Evolutionary conservation across 768 basidiomycete species (phyloP).

Genomic region (Lentinula edodes): DNA sequence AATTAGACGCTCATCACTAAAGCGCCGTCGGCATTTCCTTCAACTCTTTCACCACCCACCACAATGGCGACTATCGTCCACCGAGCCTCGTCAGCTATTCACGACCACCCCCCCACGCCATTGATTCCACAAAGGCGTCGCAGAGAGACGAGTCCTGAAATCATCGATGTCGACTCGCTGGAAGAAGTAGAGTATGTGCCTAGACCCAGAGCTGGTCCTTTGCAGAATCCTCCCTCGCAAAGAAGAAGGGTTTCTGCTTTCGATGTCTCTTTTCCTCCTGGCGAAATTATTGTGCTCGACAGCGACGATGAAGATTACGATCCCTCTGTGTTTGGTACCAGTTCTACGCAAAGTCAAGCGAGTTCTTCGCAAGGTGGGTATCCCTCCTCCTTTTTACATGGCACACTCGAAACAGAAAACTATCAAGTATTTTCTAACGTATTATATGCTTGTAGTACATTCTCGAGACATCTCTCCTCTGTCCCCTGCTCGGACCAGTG

Average conservation of each 20-base stretch:
- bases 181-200: conserved; percentile 2
- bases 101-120: not conserved
- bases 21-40: not conserved
- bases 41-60: not conserved
- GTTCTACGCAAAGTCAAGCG: not conserved
- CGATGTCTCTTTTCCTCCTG: not conserved
- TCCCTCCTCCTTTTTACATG: not conserved
- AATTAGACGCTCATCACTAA: not conserved
- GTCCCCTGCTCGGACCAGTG: not conserved
- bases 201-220: not conserved
- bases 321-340: not conserved
- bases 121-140: conserved; percentile 1
- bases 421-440: not conserved
- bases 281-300: not conserved
- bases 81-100: conserved; percentile 2
- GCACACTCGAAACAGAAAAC: not conserved
- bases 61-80: not conserved
- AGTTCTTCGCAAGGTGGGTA: not conserved
- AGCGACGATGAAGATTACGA: conserved; percentile 6
- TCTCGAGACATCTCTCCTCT: not conserved
- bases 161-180: conserved; percentile 6
- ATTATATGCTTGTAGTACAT: not conserved
- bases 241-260: not conserved
- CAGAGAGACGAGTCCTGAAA: not conserved
- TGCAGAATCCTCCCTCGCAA: not conserved